These are phyloP conservation scores for Fomitopsis pulvina DNA, from an alignment of 768 basidiomycete genomes.

Conservation along the genomic window DNA sequence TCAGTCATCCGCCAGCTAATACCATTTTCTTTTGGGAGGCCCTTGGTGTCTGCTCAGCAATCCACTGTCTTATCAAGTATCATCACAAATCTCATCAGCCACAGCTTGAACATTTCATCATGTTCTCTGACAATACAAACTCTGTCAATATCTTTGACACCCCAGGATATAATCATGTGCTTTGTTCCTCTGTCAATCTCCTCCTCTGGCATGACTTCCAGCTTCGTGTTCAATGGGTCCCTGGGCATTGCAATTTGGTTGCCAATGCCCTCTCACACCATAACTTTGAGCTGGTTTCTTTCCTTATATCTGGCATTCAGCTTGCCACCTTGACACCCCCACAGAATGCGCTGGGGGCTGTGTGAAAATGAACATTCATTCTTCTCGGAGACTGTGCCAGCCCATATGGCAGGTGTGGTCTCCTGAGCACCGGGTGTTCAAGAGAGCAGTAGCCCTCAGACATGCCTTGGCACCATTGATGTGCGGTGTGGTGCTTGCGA, in stretches of 20 bases:
- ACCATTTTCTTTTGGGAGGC: too few relatives aligned
- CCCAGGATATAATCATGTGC: conserved; percentile 16
- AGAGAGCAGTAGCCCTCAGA: conserved; percentile 28
- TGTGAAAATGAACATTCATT: conserved; percentile 9
- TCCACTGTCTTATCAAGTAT: too few relatives aligned
- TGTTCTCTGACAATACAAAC: conserved; percentile 22
- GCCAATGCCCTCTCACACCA: conserved; percentile 20
- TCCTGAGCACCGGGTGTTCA: conserved; percentile 23
- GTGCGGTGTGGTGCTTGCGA: too few relatives aligned
- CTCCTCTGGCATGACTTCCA: conserved; percentile 9
- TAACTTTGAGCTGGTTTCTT: background rate
- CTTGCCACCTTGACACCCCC: conserved; percentile 14
- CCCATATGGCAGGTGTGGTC: conserved; percentile 30
- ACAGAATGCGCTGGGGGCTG: conserved; percentile 19
- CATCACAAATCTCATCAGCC: background rate
- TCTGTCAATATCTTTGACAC: conserved; percentile 21
- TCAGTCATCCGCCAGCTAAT: conserved; percentile 6
- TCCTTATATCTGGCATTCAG: background rate
- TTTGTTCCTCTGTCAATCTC: conserved; percentile 9
- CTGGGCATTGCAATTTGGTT: conserved; percentile 16
- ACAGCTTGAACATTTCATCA: conserved; percentile 3
- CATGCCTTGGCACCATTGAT: conserved; percentile 23
- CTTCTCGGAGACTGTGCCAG: conserved; percentile 22
- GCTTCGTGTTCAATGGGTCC: conserved; percentile 19
- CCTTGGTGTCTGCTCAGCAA: too few relatives aligned